Conservation (phyloP, 495 filamentous ascomycete species). For the Hyphodiscus hymeniophilus region DNA sequence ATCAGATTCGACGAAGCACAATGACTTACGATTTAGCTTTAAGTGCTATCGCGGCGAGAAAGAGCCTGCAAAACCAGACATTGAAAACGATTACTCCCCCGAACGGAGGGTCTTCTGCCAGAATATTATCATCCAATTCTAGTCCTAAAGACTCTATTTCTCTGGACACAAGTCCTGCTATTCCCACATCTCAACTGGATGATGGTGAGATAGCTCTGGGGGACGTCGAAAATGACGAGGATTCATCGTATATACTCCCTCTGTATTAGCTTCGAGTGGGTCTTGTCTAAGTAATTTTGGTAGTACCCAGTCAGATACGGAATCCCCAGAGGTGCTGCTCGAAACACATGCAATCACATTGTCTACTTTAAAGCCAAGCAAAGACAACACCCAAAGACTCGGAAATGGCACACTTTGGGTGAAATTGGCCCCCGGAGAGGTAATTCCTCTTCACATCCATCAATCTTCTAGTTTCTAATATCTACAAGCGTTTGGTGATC, state of each 20-base stretch:
- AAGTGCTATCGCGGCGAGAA: conserved; percentile 44
- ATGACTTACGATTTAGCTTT: conserved; percentile 25
- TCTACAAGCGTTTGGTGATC: conserved; percentile 52
- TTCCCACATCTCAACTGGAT: neutral
- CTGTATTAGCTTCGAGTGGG: too few species aligned
- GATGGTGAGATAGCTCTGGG: neutral
- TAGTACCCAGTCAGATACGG: conserved; percentile 16
- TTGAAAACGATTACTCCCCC: neutral
- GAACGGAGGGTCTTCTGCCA: neutral
- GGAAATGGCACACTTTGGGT: conserved; percentile 29
- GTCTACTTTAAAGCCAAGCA: conserved; percentile 37
- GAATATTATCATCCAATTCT: too few species aligned
- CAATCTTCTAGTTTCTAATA: conserved; percentile 5
- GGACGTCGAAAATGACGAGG: neutral
- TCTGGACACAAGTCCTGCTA: neutral
- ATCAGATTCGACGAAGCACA: conserved; percentile 3
- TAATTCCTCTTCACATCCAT: conserved; percentile 13
- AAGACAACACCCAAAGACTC: conserved; percentile 31
- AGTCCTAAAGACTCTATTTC: neutral
- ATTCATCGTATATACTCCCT: conserved; percentile 8
- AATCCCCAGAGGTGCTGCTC: conserved; percentile 7
- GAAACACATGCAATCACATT: conserved; percentile 21
- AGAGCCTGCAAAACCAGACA: conserved; percentile 24
- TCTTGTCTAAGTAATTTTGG: too few species aligned
- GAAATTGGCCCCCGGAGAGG: conserved; percentile 37